Conservation (phyloP, 768 basidiomycete genomes). For the Gloeophyllum trabeum region DNA sequence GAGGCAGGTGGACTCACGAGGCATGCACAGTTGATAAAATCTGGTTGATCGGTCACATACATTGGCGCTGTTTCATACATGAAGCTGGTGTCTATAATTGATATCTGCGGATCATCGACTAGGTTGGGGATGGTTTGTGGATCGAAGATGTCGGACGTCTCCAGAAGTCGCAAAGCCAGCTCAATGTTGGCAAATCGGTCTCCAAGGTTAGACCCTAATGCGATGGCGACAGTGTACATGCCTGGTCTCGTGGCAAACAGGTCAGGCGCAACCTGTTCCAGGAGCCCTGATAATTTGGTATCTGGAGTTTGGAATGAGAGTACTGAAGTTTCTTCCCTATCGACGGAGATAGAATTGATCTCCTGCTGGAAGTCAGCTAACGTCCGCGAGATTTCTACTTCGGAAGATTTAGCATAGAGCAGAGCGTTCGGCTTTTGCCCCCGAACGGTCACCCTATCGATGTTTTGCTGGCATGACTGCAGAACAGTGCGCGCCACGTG, state of each 20-base stretch:
- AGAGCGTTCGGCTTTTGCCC: constrained; percentile 66
- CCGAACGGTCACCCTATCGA: constrained; percentile 33
- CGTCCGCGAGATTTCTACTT: constrained; percentile 46
- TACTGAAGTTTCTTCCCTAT: neutral
- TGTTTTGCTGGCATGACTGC: constrained; percentile 9
- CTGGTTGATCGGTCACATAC: constrained; percentile 88
- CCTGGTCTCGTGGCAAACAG: neutral
- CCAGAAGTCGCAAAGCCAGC: constrained; percentile 61
- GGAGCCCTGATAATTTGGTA: neutral
- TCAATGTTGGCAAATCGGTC: constrained; percentile 80
- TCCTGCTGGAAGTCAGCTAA: constrained; percentile 18
- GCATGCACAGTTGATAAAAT: constrained; percentile 87
- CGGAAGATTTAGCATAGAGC: constrained; percentile 51
- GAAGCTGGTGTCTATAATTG: constrained; percentile 71
- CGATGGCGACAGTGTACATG: constrained; percentile 45
- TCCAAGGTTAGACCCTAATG: constrained; percentile 85
- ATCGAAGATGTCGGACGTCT: too few species aligned
- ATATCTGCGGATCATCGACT: constrained; percentile 14
- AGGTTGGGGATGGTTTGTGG: too few species aligned
- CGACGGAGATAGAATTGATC: neutral
- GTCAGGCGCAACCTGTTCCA: neutral
- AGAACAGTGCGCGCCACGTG: constrained; percentile 39
- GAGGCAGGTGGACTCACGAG: constrained; percentile 40
- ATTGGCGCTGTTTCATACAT: constrained; percentile 91
- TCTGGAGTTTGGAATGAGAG: constrained; percentile 1